Conservation (phyloP, 345 rosid genomes). For the Brassica juncea region DNA sequence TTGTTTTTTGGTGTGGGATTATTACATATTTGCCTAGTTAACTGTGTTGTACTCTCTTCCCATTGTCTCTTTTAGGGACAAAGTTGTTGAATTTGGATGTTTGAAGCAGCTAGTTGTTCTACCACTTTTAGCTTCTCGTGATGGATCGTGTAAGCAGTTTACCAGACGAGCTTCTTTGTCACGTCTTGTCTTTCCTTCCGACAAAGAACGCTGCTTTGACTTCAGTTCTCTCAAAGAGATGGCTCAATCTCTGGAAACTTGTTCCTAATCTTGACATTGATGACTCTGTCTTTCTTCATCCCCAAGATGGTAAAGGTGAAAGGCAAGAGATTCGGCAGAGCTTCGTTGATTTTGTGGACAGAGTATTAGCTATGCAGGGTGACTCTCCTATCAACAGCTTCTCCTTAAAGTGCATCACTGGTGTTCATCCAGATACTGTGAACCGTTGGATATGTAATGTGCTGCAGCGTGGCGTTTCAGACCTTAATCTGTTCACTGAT, state of each 20-base stretch:
- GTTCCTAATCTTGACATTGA: background rate
- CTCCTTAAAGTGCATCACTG: background rate
- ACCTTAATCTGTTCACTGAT: background rate
- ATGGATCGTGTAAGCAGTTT: background rate
- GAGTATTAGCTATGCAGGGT: background rate
- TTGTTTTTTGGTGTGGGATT: too few relatives aligned
- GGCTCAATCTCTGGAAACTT: conserved; percentile 10
- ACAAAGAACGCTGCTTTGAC: conserved; percentile 19
- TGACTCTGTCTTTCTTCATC: conserved; percentile 1
- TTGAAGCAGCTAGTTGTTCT: background rate
- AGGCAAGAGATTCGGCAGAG: background rate
- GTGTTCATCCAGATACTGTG: background rate
- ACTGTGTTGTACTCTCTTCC: too few relatives aligned
- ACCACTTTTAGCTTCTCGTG: background rate
- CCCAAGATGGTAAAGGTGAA: background rate
- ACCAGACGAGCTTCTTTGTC: conserved; percentile 6
- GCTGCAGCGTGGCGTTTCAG: background rate
- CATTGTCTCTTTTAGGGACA: background rate
- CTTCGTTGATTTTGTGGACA: conserved; percentile 9
- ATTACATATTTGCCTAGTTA: too few relatives aligned
- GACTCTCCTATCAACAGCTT: background rate
- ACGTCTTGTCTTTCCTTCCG: background rate
- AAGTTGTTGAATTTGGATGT: background rate
- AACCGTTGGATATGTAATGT: conserved; percentile 21
- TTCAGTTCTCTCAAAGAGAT: background rate